phyloP scores from a whole-genome alignment of 768 basidiomycete species.

The Agrocybe chaxingu region DNA sequence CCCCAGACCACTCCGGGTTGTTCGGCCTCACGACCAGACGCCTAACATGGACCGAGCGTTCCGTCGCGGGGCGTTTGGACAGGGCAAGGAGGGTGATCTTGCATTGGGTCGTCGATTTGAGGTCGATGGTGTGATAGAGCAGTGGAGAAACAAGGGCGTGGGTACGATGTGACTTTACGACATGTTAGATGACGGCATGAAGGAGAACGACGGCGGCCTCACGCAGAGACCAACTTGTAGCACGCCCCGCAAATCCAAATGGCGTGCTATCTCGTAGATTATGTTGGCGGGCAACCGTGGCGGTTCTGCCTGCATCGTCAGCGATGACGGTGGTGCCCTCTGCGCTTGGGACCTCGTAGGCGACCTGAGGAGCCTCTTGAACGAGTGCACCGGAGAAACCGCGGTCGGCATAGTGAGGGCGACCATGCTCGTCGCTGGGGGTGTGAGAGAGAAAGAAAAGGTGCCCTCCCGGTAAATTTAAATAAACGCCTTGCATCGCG shows the following conservation, averaged over 20 bases:
- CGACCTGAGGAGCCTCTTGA: too few species aligned
- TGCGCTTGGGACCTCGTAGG: too few species aligned
- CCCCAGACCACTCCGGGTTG: conserved; percentile 30
- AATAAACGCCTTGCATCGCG: too few species aligned
- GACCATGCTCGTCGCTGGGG: too few species aligned
- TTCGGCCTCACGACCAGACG: conserved; percentile 29
- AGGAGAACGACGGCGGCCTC: conserved; percentile 2
- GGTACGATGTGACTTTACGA: conserved; percentile 27
- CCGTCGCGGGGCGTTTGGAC: conserved; percentile 25
- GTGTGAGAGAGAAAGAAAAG: too few species aligned
- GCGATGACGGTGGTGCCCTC: too few species aligned
- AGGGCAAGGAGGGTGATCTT: conserved; percentile 44
- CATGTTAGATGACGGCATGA: neutral
- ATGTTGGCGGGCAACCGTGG: conserved; percentile 15
- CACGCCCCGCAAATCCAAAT: conserved; percentile 21
- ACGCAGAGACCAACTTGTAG: conserved; percentile 27
- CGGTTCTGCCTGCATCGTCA: neutral
- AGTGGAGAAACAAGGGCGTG: conserved; percentile 23
- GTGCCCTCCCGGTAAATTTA: too few species aligned
- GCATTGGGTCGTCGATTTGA: conserved; percentile 30
- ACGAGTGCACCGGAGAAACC: too few species aligned
- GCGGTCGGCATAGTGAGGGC: too few species aligned
- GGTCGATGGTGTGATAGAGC: conserved; percentile 32
- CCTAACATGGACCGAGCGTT: conserved; percentile 25
- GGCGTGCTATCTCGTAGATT: conserved; percentile 23